These are phyloP conservation scores for Entomortierella beljakovae DNA, from an alignment of 192 early-diverging fungal species.

Conservation along the genomic window DNA sequence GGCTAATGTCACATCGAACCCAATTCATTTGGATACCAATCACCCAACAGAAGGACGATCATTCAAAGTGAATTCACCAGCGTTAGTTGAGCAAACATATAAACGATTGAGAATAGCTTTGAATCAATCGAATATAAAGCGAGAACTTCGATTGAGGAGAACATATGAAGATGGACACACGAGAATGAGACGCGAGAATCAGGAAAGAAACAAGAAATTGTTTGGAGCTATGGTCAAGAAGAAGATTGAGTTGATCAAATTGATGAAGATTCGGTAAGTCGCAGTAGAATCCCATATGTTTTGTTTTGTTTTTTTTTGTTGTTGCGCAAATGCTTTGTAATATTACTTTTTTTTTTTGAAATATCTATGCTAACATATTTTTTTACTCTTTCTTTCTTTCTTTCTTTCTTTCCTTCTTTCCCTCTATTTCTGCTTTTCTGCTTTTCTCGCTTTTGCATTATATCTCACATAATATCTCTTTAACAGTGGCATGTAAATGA, in stretches of 20 bases:
- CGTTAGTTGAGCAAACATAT: conserved; percentile 28
- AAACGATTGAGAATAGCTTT: conserved; percentile 27
- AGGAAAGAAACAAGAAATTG: conserved; percentile 49
- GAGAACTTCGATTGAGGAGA: conserved; percentile 35
- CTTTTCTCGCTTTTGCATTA: neutral
- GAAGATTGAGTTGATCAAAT: conserved; percentile 53
- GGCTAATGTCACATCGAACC: conserved; percentile 48
- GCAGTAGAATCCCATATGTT: neutral
- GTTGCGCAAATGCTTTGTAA: neutral
- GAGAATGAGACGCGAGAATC: conserved; percentile 46
- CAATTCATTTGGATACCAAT: conserved; percentile 46
- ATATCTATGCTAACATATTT: neutral
- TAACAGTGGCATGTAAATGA: neutral
- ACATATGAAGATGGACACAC: conserved; percentile 38
- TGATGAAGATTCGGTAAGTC: conserved; percentile 54
- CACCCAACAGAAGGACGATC: conserved; percentile 45
- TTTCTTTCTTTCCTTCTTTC: conserved; percentile 1
- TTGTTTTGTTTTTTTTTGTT: neutral
- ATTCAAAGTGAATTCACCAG: conserved; percentile 21
- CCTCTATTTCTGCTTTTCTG: neutral
- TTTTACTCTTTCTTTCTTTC: neutral
- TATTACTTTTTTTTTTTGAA: too few species aligned
- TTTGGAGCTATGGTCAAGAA: conserved; percentile 52
- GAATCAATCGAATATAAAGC: conserved; percentile 50
- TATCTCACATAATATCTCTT: neutral